These are phyloP conservation scores for Solanum paucissectum DNA, from an alignment of 257 asterid species.

Conservation along the genomic window DNA sequence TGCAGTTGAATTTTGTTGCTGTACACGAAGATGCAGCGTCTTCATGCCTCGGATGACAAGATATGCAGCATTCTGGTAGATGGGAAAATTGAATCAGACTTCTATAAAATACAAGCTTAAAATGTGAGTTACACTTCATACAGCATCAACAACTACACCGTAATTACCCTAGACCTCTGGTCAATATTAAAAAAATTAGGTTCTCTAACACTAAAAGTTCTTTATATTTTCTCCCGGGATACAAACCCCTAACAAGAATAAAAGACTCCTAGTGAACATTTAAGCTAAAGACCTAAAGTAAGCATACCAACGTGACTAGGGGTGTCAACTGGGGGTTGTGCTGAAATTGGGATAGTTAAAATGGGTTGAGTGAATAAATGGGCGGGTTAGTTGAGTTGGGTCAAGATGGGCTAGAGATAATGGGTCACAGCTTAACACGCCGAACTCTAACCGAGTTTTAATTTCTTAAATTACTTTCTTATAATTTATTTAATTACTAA, in stretches of 20 bases:
- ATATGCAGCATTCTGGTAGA: conserved; percentile 78
- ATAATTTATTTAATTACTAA: neutral
- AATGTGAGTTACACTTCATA: neutral
- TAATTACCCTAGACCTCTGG: neutral
- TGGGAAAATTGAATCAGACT: neutral
- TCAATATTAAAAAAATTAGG: neutral
- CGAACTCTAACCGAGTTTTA: neutral
- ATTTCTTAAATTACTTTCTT: neutral
- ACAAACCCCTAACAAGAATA: neutral
- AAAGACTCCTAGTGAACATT: neutral
- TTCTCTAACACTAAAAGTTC: neutral
- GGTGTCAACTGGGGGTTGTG: neutral
- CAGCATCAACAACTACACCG: neutral
- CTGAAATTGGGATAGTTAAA: neutral
- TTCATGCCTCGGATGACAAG: conserved; percentile 96
- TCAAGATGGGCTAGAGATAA: neutral
- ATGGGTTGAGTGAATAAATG: neutral
- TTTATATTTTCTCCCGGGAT: neutral
- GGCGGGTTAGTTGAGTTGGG: neutral
- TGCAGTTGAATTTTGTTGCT: conserved; percentile 93
- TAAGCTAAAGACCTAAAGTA: neutral
- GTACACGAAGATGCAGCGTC: conserved; percentile 96
- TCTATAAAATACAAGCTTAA: neutral
- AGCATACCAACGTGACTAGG: neutral
- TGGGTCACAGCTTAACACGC: neutral